Conservation (phyloP, 495 filamentous ascomycete species). For the Annulohypoxylon stygium region DNA sequence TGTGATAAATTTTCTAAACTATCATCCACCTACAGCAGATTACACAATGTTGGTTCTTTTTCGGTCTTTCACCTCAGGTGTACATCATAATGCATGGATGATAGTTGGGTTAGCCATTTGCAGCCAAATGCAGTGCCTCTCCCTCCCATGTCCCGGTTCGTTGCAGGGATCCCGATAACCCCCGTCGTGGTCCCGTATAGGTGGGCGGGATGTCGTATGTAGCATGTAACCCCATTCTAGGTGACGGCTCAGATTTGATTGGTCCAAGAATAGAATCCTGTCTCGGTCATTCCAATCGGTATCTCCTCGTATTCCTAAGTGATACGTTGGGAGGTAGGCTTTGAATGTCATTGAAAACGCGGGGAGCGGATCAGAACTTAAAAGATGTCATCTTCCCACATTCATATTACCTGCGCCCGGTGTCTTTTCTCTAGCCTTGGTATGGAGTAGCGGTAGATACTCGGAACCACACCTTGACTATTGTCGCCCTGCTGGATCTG, state of each 20-base stretch:
- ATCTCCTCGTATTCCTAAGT: conserved; percentile 36
- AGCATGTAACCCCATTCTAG: conserved; percentile 35
- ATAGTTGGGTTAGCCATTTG: not conserved
- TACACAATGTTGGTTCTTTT: not conserved
- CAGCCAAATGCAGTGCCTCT: conserved; percentile 16
- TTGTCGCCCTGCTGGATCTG: not conserved
- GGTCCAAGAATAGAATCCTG: conserved; percentile 41
- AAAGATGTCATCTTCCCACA: conserved; percentile 27
- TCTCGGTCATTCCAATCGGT: conserved; percentile 28
- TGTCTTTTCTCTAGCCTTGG: not conserved
- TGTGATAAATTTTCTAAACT: conserved; percentile 8
- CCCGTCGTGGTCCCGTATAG: conserved; percentile 27
- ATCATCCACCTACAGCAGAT: not conserved
- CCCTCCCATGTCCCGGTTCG: not conserved
- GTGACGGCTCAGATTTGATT: conserved; percentile 30
- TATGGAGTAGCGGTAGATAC: conserved; percentile 11
- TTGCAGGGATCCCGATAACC: conserved; percentile 41
- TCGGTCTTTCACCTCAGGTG: conserved; percentile 4
- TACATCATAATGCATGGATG: not conserved
- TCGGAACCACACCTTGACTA: conserved; percentile 8
- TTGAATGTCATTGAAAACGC: conserved; percentile 7
- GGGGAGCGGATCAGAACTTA: conserved; percentile 19
- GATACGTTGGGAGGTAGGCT: conserved; percentile 3
- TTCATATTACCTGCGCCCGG: conserved; percentile 4
- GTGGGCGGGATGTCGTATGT: conserved; percentile 32